phyloP scores from a whole-genome alignment of 208 protist genomes.

The Trypanosoma platydactyli region DNA sequence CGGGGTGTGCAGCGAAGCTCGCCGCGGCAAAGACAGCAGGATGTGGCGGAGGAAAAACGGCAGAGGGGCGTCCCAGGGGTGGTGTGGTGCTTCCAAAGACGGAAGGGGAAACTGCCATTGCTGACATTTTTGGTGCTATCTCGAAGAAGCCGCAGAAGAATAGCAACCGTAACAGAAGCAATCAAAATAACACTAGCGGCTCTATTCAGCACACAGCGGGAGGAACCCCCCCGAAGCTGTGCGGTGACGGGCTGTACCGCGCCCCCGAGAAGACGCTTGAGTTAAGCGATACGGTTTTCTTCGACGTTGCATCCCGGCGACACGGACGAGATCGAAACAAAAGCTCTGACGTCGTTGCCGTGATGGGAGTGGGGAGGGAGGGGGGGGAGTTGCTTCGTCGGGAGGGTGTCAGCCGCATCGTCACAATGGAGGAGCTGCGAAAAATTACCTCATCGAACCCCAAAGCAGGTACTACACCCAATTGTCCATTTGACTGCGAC shows the following conservation, averaged over 20 bases:
- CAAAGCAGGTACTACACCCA: slow-evolving; percentile 77
- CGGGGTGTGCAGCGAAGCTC: neutral
- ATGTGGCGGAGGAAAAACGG: neutral
- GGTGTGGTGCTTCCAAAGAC: neutral
- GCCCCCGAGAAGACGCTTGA: slow-evolving; percentile 72
- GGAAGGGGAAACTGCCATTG: slow-evolving; percentile 23
- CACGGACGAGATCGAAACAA: neutral
- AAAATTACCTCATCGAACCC: slow-evolving; percentile 77
- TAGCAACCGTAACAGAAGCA: neutral
- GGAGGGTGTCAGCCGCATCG: slow-evolving; percentile 82
- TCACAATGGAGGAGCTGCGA: slow-evolving; percentile 70
- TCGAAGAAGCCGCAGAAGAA: neutral
- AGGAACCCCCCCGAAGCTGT: neutral
- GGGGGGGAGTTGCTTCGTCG: slow-evolving; percentile 28
- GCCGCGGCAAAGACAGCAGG: neutral
- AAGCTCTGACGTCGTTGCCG: neutral
- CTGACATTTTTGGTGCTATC: slow-evolving; percentile 32
- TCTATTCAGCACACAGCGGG: neutral
- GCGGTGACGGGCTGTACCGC: slow-evolving; percentile 73
- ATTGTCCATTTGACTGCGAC: slow-evolving; percentile 92
- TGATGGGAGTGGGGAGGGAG: neutral
- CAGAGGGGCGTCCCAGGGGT: neutral
- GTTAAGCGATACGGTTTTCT: slow-evolving; percentile 82
- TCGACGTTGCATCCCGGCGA: slow-evolving; percentile 41
- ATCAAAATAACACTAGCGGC: neutral